Evolutionary conservation across 2,329 filamentous ascomycete species (phyloP).

Genomic region (Dactylonectria macrodidyma): DNA sequence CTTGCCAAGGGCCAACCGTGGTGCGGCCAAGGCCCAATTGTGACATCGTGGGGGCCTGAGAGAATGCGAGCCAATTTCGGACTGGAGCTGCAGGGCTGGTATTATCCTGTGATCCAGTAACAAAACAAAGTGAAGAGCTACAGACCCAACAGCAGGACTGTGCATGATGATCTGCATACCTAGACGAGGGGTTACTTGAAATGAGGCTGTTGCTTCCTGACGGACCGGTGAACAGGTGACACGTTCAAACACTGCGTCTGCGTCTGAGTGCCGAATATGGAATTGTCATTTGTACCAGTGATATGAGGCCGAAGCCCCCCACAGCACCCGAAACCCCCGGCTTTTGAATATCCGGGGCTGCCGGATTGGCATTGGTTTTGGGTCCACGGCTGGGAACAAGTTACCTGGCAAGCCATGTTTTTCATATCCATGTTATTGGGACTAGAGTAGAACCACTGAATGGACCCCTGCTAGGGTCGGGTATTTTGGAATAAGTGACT

Average conservation of each 20-base stretch:
- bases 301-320: slow-evolving; percentile 19
- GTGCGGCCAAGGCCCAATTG: not conserved
- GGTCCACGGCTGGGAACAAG: slow-evolving; percentile 5
- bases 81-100: not conserved
- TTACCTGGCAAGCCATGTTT: slow-evolving; percentile 19
- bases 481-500: slow-evolving; percentile 11
- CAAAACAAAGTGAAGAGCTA: slow-evolving; percentile 1
- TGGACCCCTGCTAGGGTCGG: slow-evolving; percentile 22
- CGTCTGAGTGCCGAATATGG: slow-evolving; percentile 2
- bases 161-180: slow-evolving; percentile 45
- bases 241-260: not conserved
- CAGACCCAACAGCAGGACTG: slow-evolving; percentile 27
- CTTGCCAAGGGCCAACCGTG: not conserved
- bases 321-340: slow-evolving; percentile 13
- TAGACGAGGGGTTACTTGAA: slow-evolving; percentile 20
- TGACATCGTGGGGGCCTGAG: not conserved
- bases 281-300: not conserved
- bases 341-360: slow-evolving; percentile 23
- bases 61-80: not conserved
- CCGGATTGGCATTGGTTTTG: slow-evolving; percentile 12
- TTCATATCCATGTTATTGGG: slow-evolving; percentile 20
- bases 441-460: slow-evolving; percentile 14
- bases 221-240: slow-evolving; percentile 1
- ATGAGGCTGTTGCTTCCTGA: slow-evolving; percentile 6
- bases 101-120: not conserved